Evolutionary conservation across 345 rosid species (phyloP), one percentile per base, ranked within the genome.

Genomic region (Melastoma malabathricum): DNA sequence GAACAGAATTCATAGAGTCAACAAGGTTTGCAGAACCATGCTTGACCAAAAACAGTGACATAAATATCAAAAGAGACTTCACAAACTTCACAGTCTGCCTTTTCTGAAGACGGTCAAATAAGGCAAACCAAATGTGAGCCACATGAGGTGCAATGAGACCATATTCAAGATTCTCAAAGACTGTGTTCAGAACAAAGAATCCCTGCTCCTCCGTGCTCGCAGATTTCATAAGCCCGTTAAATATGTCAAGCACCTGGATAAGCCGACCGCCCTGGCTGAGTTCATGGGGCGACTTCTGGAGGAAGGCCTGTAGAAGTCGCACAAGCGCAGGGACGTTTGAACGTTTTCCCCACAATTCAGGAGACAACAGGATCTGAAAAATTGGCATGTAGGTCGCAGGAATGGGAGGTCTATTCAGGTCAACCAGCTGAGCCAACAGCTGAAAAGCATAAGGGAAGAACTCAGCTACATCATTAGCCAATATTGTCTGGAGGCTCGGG

Each of bases 291-390:
- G 85, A 83, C 71, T 93, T 87, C 69, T 88, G 94, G 63, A 93
- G 95, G 72, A 85, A 88, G 53, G 99, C 97, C 64, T 85, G 99
- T 54, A 93, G 99, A 57, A 93, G 66, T 54, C 99, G 99, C 46
- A 93, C 99, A 57, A 93, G 95, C 2, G 99, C 99, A 44, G 99
- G 99, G 47, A 93, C 97, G 59, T 93, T 88, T 25, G 95, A 81
- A 56, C 81, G 66, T 75, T 83, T 79, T 55, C 69, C 88, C 99
- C 99, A 93, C 29, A 79, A 66, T 44, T 84, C 97, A 55, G 90
- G 97, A 13, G 81, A 65, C 46, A 93, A 80, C 46, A 92, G 95
- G 59, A 83, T 79, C 48, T 54, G 52, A 64, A 93, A 93, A 61
- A 93, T 81, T 64, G 79, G 86, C 94, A 88, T 73, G 79, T 93